Percentiles rank a stretch among this genome's conserved stretches.
Evolutionary conservation across 192 early-diverging fungal species (phyloP).

Genomic region (Diversispora eburnea): DNA sequence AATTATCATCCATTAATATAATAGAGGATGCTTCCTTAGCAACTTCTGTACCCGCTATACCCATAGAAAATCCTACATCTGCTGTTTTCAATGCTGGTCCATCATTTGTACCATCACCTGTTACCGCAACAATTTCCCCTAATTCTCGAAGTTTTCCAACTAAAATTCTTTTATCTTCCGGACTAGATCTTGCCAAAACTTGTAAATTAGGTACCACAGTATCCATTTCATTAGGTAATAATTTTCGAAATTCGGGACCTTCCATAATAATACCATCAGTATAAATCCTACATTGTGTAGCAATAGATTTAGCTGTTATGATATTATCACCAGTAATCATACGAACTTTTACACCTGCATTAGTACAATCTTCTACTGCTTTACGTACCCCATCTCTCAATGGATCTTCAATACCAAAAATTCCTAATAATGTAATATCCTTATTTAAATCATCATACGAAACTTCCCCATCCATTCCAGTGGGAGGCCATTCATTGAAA

Average conservation of each 20-base stretch:
- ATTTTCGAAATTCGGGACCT: conserved; percentile 87
- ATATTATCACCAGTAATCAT: conserved; percentile 99
- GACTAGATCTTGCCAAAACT: conserved; percentile 92
- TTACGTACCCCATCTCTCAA: conserved; percentile 91
- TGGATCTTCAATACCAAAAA: conserved; percentile 98
- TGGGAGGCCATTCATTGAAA: conserved; percentile 61
- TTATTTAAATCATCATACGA: conserved; percentile 50
- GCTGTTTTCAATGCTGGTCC: conserved; percentile 90
- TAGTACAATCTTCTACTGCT: conserved; percentile 83
- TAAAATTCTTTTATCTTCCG: conserved; percentile 94
- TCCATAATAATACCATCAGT: conserved; percentile 92
- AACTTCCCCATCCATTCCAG: conserved; percentile 47
- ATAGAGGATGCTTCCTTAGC: conserved; percentile 98
- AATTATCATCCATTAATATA: conserved; percentile 98
- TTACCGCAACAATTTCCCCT: conserved; percentile 96
- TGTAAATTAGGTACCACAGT: conserved; percentile 87
- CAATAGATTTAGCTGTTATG: conserved; percentile 91
- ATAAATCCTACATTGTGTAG: conserved; percentile 89
- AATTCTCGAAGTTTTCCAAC: conserved; percentile 83
- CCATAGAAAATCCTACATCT: conserved; percentile 98
- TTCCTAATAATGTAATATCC: conserved; percentile 70
- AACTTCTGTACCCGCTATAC: conserved; percentile 98
- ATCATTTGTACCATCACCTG: conserved; percentile 99
- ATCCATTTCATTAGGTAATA: conserved; percentile 85
- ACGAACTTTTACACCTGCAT: conserved; percentile 91